Evolutionary conservation across 139 green algal genomes (phyloP), one percentile per base, ranked within the genome.

Genomic region (Tetradesmus obliquus): DNA sequence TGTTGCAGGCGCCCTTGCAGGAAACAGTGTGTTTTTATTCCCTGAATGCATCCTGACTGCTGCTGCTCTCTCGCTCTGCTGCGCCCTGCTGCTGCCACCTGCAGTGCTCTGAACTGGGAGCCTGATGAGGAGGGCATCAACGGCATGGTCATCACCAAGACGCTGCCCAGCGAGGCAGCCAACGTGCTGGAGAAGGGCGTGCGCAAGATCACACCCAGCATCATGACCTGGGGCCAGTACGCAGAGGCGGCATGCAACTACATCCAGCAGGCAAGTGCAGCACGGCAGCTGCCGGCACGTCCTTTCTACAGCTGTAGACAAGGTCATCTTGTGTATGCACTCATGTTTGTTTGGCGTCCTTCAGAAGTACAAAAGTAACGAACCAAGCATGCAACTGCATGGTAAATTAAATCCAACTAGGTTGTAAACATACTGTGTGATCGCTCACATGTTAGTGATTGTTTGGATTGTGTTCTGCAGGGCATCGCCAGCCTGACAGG

Each of bases 141-240:
- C 53, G 91, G 91, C 79, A 91, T 93, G 86, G 79, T 91, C 58
- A 84, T 93, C 62, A 91, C 80, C 45, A 95, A 95, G 84, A 88
- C 93, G 54, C 90, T 96, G 57, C 85, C 85, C 85, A 81, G n/a
- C 62, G 85, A 93, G 76, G 91, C 91, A 3, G 91, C 85, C 4
- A 86, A 88, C 9, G 84, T 74, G 8, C 76, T 94, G 24, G 84
- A 94, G 57, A 90, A 93, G 91, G 80, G 58, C 19, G 62, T 93
- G 22, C 72, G 82, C 72, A 90, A 88, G 82, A 91, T 93, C 6
- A 90, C 90, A 0, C 92, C 92, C 54, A 45, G 74, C 45, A 85
- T 94, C n/a, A 90, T 94, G 83, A 93, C 92, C 22, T 94, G 92
- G 92, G 24, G 66, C 1, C 91, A 93, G 86, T 93, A 89, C 55